phyloP scores from a whole-genome alignment of 192 early-diverging fungal genomes.

The Coemansia erecta region DNA sequence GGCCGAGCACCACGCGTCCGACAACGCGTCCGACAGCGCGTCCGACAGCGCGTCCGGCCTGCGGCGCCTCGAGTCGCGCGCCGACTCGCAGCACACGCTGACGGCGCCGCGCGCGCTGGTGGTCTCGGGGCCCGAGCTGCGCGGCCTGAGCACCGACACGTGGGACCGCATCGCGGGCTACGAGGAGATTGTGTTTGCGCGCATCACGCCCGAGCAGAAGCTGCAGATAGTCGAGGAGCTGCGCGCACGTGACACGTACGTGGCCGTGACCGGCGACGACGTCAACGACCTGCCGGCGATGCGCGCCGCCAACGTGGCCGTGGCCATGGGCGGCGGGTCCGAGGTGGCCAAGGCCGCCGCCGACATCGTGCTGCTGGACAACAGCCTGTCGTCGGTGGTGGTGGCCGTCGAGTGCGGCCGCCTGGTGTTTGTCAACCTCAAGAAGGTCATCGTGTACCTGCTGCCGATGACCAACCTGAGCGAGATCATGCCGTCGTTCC shows the following conservation, averaged over 20 bases:
- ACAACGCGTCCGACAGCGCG: neutral
- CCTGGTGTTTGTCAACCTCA: constrained; percentile 83
- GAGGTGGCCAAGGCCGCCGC: constrained; percentile 73
- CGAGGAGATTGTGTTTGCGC: constrained; percentile 79
- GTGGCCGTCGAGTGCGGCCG: constrained; percentile 79
- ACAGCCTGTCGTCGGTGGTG: constrained; percentile 64
- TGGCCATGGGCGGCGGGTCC: constrained; percentile 82
- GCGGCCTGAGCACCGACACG: constrained; percentile 56
- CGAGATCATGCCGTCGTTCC: constrained; percentile 74
- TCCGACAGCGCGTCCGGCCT: too few species aligned
- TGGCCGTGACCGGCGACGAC: constrained; percentile 90
- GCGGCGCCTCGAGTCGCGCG: constrained; percentile 7
- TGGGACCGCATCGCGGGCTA: constrained; percentile 72
- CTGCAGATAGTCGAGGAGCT: constrained; percentile 76
- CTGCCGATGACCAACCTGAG: constrained; percentile 75
- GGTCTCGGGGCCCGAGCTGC: constrained; percentile 66
- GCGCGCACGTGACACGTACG: constrained; percentile 64
- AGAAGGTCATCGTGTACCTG: constrained; percentile 83
- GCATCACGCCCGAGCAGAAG: constrained; percentile 89
- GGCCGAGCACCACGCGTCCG: neutral
- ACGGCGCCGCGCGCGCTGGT: constrained; percentile 45
- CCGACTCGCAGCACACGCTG: constrained; percentile 15
- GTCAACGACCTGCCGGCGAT: constrained; percentile 92
- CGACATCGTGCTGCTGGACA: constrained; percentile 64
- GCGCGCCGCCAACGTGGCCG: constrained; percentile 81